Evolutionary conservation across 2,329 filamentous ascomycete genomes (phyloP), one percentile per base, ranked within the genome.

Genomic region (Lomentospora prolificans): DNA sequence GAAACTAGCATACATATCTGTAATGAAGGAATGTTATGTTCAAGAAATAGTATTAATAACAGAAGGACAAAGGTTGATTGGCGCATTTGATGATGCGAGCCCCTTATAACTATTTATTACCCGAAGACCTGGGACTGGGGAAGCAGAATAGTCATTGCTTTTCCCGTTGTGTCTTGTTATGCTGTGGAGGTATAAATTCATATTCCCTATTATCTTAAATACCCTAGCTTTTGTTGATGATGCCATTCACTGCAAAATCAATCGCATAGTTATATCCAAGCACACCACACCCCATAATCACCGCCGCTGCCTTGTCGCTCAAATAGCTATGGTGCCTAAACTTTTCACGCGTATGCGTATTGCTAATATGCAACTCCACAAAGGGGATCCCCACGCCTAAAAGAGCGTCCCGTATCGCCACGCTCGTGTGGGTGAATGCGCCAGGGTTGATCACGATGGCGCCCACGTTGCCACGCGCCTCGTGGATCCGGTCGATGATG

Each of bases 391-490:
- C 75, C 0, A 89, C 83, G 4, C 81, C 86, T 0, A 84, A 66
- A 27, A 91, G 70, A 0, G 88, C 87, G 67, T 91, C 88, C n/a
- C 88, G 75, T 57, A 91, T 75, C 0, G 84, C 86, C 1, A 91
- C 84, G 63, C 82, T 87, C 0, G 87, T 90, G 68, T 91, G 88
- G 1, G 87, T 90, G 62, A 84, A 83, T 0, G 80, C 87, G 2
- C 82, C 88, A 0, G 87, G 82, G 70, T 91, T 91, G 72, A 91
- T 89, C 64, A 91, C 72, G 61, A 88, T 80, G 59, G 78, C 85
- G 59, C 87, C 83, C 22, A 81, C 70, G 2, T 72, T 72, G 2
- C 64, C 65, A 1, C 82, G 77, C 0, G 85, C 85, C 17, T 76
- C 76, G 55, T 91, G 87, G 60, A 92, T 85, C 58, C 84, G 79